phyloP scores from a whole-genome alignment of 495 filamentous ascomycete species.

The Alectoria sarmentosa region DNA sequence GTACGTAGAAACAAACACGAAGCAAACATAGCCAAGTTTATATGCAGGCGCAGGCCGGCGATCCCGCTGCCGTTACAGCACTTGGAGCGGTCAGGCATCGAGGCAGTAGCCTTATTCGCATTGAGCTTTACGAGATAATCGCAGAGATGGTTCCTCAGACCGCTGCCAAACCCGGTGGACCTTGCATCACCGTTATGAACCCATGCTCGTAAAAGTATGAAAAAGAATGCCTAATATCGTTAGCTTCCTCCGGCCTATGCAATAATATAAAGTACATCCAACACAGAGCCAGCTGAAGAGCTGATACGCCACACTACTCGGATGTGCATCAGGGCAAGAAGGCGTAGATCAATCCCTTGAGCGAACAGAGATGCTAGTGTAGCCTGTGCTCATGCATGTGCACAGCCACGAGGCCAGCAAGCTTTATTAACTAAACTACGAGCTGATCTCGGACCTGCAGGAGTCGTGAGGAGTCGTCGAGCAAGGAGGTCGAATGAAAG shows the following conservation, averaged over 20 bases:
- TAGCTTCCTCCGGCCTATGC: not conserved
- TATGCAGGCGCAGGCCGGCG: not conserved
- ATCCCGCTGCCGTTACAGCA: not conserved
- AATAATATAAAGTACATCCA: not conserved
- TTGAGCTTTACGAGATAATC: not conserved
- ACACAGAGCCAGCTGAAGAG: not conserved
- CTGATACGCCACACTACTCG: not conserved
- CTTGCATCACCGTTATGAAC: not conserved
- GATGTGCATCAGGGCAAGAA: not conserved
- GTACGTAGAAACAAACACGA: not conserved
- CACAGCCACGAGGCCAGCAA: not conserved
- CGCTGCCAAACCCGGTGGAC: not conserved
- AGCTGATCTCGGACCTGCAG: not conserved
- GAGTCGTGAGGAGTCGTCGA: not conserved
- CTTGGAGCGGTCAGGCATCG: not conserved
- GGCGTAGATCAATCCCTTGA: not conserved
- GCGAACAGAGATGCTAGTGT: not conserved
- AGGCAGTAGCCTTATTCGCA: not conserved
- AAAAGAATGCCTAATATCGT: not conserved
- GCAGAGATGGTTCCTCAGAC: not conserved
- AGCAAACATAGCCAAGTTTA: not conserved
- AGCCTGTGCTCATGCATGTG: not conserved
- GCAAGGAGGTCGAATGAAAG: slow-evolving; percentile 1
- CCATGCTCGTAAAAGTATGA: not conserved
- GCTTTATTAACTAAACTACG: no score